Percentiles rank a stretch among this genome's conserved stretches.
Conservation (phyloP, 352 stramenopile genomes). For the Pythium coloratum region DNA sequence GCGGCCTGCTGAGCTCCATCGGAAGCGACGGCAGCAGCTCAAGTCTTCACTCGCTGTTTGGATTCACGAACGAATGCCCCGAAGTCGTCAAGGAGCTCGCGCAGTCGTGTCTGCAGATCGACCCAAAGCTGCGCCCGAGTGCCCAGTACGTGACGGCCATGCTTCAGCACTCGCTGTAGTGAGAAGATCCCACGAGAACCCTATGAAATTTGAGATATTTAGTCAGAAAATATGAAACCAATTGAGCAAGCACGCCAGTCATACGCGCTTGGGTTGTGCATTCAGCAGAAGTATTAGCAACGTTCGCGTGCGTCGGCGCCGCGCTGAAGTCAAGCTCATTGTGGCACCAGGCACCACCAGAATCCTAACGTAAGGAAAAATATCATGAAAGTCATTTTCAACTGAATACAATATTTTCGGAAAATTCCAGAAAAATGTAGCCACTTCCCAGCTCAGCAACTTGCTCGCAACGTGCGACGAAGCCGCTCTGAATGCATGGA, state of each 20-base stretch:
- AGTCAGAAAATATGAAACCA: slow-evolving; percentile 1
- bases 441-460: not conserved
- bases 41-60: slow-evolving; percentile 59
- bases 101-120: slow-evolving; percentile 62
- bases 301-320: too few species aligned
- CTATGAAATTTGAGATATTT: slow-evolving; percentile 1
- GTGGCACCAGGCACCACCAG: too few species aligned
- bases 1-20: slow-evolving; percentile 4
- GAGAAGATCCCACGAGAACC: not conserved
- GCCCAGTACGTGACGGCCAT: slow-evolving; percentile 77
- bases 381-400: not conserved
- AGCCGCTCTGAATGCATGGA: not conserved
- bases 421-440: not conserved
- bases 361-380: too few species aligned
- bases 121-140: slow-evolving; percentile 67
- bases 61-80: slow-evolving; percentile 70
- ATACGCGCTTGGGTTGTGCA: too few species aligned
- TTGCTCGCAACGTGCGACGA: slow-evolving; percentile 3
- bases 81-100: slow-evolving; percentile 56
- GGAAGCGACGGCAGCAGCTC: slow-evolving; percentile 32
- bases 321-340: too few species aligned
- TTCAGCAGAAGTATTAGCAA: too few species aligned
- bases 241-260: not conserved
- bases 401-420: not conserved
- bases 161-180: slow-evolving; percentile 40